phyloP scores from a whole-genome alignment of 179 eudicot genomes.

The Drosera spatulata region DNA sequence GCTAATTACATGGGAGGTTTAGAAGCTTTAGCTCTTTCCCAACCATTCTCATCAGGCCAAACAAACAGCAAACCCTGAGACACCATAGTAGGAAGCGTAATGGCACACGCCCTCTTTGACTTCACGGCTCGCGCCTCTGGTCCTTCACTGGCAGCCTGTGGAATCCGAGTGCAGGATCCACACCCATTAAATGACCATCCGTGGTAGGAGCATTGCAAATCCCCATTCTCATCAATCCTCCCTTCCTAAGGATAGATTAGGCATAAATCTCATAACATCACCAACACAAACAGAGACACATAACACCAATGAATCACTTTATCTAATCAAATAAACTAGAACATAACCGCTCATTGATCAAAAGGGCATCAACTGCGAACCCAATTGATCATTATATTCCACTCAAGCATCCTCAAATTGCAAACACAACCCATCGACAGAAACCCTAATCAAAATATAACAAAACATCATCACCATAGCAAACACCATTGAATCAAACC shows the following conservation, averaged over 20 bases:
- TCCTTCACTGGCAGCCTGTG: slow-evolving; percentile 74
- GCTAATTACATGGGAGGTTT: slow-evolving; percentile 57
- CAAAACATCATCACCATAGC: too few relatives aligned
- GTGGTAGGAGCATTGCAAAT: slow-evolving; percentile 93
- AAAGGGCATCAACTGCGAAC: too few relatives aligned
- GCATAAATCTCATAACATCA: too few relatives aligned
- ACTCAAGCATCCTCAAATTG: too few relatives aligned
- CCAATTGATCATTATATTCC: too few relatives aligned
- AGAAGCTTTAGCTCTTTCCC: slow-evolving; percentile 70
- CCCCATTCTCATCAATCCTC: slow-evolving; percentile 90
- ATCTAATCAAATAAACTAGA: too few relatives aligned
- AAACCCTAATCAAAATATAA: too few relatives aligned
- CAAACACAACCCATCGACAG: too few relatives aligned
- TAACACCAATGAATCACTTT: too few relatives aligned
- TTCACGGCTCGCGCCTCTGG: slow-evolving; percentile 81
- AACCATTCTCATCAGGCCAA: slow-evolving; percentile 98
- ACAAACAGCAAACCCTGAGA: slow-evolving; percentile 97
- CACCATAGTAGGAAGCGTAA: slow-evolving; percentile 77
- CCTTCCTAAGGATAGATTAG: slow-evolving; percentile 58
- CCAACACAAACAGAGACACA: too few relatives aligned
- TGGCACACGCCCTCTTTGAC: slow-evolving; percentile 80
- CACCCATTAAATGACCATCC: slow-evolving; percentile 95
- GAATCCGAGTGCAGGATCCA: slow-evolving; percentile 85
- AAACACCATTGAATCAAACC: too few relatives aligned
- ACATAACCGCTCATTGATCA: too few relatives aligned